Evolutionary conservation across 148 eudicot genomes (phyloP), one percentile per base, ranked within the genome.

Genomic region (Dianthus caryophyllus): DNA sequence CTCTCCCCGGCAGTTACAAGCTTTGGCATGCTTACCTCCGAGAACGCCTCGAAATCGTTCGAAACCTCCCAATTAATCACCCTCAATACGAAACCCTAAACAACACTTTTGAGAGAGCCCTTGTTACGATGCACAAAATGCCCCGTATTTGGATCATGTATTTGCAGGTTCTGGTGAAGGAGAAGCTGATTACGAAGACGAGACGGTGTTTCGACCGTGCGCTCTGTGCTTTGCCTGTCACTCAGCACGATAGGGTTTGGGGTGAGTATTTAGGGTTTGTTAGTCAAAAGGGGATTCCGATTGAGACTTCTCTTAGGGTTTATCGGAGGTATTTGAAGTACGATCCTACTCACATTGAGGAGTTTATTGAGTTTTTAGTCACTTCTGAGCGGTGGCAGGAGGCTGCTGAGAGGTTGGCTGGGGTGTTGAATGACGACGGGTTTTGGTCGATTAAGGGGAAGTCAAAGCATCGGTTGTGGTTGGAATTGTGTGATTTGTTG

Each of bases 81-180:
- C 60, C 84, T 0, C 83, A 82, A 13, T 88, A 81, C 43, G 83
- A 86, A 62, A 75, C 87, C 22, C 87, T 94, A 6, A 85, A 94
- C 53, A 94, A 94, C 71, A 88, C 97, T 9, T 94, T 94, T 55
- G 99, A 94, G 29, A 66, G 98, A 1, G 92, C 97, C 17, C 78
- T 94, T 1, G 92, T 88, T 20, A 86, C 92, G 1, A 90, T 94
- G 99, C 99, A 94, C 71, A 94, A 94, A 64, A 90, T 90, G 99
- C 99, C 99, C 0, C 75, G 97, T 0, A 81, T 90, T 71, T 94
- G 99, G 99, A 84, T 86, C 53, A 90, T 90, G 99, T 94, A 88
- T 41, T 52, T 94, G 60, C 72, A 48, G 41, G 79, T 76, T 22
- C 76, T 94, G 62, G 85, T 85, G 5, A 64, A 71, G 5, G 97